Conservation (phyloP, 2,329 filamentous ascomycete genomes). For the Seiridium cupressi region DNA sequence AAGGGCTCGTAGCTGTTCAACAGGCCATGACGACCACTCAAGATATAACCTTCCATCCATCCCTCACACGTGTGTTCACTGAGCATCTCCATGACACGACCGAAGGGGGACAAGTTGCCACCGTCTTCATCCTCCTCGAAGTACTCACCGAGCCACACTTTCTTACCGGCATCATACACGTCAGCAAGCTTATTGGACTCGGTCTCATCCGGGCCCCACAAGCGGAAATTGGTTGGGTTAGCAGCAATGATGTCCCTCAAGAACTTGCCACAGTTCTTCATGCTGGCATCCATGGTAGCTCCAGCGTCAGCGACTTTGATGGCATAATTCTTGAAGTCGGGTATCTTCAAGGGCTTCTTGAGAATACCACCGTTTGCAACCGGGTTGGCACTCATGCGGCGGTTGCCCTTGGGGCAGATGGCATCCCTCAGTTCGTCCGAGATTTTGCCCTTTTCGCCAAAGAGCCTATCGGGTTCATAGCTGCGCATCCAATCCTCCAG, state of each 20-base stretch:
- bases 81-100: constrained; percentile 82
- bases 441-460: constrained; percentile 62
- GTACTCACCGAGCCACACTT: constrained; percentile 78
- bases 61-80: constrained; percentile 78
- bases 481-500: constrained; percentile 76
- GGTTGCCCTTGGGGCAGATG: constrained; percentile 62
- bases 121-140: constrained; percentile 75
- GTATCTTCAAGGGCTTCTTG: constrained; percentile 65
- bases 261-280: constrained; percentile 68
- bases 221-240: constrained; percentile 68
- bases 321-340: constrained; percentile 68
- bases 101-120: constrained; percentile 66
- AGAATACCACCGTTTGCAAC: constrained; percentile 71
- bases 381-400: constrained; percentile 76
- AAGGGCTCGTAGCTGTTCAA: constrained; percentile 83
- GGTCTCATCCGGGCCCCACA: constrained; percentile 79
- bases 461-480: constrained; percentile 72
- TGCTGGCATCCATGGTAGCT: constrained; percentile 56
- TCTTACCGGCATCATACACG: constrained; percentile 73
- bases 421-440: constrained; percentile 56
- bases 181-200: constrained; percentile 75
- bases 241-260: constrained; percentile 64
- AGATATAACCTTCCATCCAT: constrained; percentile 76
- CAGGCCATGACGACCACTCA: constrained; percentile 72
- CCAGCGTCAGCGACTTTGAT: constrained; percentile 62